Conservation (phyloP, 73 alveolate genomes). For the Tetrahymena borealis region DNA sequence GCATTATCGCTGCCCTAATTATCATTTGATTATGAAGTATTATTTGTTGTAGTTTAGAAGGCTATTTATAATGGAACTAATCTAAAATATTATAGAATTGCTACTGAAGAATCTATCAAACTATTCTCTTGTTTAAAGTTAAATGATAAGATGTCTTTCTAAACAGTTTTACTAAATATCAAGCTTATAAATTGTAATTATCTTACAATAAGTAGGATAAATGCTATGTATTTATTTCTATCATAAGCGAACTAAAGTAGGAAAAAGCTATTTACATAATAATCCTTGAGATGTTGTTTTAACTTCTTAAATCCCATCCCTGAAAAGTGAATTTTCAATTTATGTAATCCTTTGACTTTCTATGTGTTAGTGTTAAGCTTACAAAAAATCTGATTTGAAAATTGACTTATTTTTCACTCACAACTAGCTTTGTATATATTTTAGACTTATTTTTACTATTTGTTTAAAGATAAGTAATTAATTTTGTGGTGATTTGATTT, state of each 20-base stretch:
- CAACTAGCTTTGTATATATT: no score
- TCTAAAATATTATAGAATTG: not conserved
- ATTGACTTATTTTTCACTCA: no score
- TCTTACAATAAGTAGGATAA: not conserved
- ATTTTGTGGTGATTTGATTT: no score
- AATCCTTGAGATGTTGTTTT: not conserved
- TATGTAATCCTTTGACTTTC: no score
- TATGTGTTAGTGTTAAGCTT: no score
- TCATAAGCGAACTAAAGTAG: not conserved
- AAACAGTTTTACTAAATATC: not conserved
- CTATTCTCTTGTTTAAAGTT: not conserved
- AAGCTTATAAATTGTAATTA: not conserved
- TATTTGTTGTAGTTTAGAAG: not conserved
- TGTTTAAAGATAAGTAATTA: no score
- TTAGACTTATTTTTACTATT: no score
- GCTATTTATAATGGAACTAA: not conserved
- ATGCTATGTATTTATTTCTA: not conserved
- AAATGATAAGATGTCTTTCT: not conserved
- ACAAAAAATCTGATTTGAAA: no score
- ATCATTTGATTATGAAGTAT: not conserved
- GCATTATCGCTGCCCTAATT: not conserved
- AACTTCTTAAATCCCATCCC: no score
- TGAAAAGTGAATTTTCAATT: no score
- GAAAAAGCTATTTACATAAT: not conserved
- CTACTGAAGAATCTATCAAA: not conserved